Conservation (phyloP, 208 protist species). For the Crithidia expoeki region DNA sequence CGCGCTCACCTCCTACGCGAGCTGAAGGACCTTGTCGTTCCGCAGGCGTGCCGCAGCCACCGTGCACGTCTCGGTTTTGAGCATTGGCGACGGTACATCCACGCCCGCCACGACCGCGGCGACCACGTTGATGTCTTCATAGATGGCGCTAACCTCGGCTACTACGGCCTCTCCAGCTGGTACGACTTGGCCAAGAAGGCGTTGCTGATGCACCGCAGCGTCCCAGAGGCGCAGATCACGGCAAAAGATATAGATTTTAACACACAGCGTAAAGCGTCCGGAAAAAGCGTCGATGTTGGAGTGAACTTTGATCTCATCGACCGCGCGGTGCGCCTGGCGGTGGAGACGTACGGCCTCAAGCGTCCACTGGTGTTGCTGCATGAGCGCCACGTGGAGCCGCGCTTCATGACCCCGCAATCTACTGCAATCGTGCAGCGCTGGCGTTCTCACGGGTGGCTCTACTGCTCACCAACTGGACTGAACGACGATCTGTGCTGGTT, state of each 20-base stretch:
- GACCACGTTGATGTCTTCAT: constrained; percentile 62
- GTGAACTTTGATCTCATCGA: constrained; percentile 76
- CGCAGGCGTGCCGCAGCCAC: constrained; percentile 32
- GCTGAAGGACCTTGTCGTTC: constrained; percentile 42
- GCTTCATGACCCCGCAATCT: constrained; percentile 39
- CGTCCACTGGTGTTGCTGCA: constrained; percentile 78
- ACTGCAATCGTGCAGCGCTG: constrained; percentile 48
- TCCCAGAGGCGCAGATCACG: constrained; percentile 32
- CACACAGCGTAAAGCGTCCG: constrained; percentile 27
- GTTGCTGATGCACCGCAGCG: constrained; percentile 38
- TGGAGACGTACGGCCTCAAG: constrained; percentile 37
- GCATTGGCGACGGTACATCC: constrained; percentile 56
- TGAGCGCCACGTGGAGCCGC: constrained; percentile 64
- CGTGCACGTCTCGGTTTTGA: constrained; percentile 54
- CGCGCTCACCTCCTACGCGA: constrained; percentile 46
- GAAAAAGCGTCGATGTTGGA: constrained; percentile 54
- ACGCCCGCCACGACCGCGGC: constrained; percentile 23
- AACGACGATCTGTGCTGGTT: constrained; percentile 89
- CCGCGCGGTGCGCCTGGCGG: constrained; percentile 45
- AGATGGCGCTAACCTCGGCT: constrained; percentile 86
- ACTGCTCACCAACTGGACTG: constrained; percentile 60
- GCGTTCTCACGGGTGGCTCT: constrained; percentile 43
- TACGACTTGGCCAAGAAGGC: constrained; percentile 63
- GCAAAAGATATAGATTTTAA: constrained; percentile 39
- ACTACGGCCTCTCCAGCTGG: constrained; percentile 87